phyloP scores from a whole-genome alignment of 257 asterid species.

The Solanum tarijense region DNA sequence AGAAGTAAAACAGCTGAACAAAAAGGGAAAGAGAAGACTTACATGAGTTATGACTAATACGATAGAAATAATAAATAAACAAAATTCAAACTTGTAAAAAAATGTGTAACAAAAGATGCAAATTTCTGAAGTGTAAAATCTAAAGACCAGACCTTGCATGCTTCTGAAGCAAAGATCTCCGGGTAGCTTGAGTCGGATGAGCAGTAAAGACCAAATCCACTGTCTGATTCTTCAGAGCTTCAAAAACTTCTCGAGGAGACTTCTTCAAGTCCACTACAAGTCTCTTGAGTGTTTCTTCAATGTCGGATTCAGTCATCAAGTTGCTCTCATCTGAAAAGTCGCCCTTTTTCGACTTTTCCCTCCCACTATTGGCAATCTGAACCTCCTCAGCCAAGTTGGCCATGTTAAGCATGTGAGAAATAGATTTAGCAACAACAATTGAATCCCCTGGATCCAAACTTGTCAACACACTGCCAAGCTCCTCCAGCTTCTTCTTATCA shows the following conservation, averaged over 20 bases:
- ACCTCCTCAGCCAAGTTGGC: constrained; percentile 49
- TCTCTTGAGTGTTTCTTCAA: constrained; percentile 42
- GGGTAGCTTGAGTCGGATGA: constrained; percentile 40
- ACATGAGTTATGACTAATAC: background rate
- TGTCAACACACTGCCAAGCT: constrained; percentile 32
- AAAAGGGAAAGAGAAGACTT: background rate
- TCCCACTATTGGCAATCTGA: constrained; percentile 30
- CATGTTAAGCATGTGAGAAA: constrained; percentile 46
- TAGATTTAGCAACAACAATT: constrained; percentile 38
- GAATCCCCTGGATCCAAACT: constrained; percentile 48
- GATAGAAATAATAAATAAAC: background rate
- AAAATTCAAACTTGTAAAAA: background rate
- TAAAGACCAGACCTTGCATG: constrained; percentile 26
- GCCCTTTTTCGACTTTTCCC: constrained; percentile 29
- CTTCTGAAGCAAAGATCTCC: constrained; percentile 46
- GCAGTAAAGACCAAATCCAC: constrained; percentile 46
- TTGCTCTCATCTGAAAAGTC: constrained; percentile 28
- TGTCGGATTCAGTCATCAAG: constrained; percentile 35
- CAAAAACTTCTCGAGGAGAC: constrained; percentile 40
- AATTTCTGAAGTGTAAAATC: background rate
- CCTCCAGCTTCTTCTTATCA: constrained; percentile 30
- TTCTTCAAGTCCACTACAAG: constrained; percentile 31
- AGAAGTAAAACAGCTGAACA: background rate
- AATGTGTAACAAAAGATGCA: background rate
- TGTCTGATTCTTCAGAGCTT: constrained; percentile 43